phyloP scores from a whole-genome alignment of 192 early-diverging fungal species.

The Chytriomyces sp. region DNA sequence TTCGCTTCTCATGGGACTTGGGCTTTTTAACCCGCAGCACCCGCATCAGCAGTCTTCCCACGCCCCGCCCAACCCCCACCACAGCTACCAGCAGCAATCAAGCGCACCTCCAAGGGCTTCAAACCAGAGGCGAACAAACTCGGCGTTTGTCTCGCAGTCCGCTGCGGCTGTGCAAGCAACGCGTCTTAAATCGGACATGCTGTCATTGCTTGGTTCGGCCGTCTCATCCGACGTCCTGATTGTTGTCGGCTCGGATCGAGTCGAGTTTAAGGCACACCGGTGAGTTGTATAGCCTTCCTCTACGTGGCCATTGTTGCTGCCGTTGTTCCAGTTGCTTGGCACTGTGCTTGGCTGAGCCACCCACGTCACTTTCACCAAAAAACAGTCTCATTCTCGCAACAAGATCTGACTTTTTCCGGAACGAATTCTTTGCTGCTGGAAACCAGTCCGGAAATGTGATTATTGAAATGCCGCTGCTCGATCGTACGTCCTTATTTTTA shows the following conservation, averaged over 20 bases:
- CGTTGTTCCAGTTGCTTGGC: too few relatives aligned
- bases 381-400: conserved; percentile 31
- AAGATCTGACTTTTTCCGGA: conserved; percentile 29
- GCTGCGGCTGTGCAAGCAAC: neutral
- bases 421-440: neutral
- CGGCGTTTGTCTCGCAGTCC: neutral
- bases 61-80: neutral
- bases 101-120: neutral
- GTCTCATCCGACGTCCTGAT: conserved; percentile 11
- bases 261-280: conserved; percentile 33
- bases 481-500: conserved; percentile 15
- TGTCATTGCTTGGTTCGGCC: conserved; percentile 9
- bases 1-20: neutral
- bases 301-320: neutral
- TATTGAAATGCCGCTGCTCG: conserved; percentile 13
- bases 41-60: too few relatives aligned
- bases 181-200: conserved; percentile 25
- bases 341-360: too few relatives aligned
- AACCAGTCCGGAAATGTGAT: neutral
- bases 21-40: too few relatives aligned
- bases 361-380: neutral
- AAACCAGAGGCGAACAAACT: neutral
- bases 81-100: neutral
- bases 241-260: conserved; percentile 30
- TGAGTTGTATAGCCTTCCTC: conserved; percentile 8